Conservation (phyloP, 1,284 basidiomycete genomes). For the Gomphus bonarii region DNA sequence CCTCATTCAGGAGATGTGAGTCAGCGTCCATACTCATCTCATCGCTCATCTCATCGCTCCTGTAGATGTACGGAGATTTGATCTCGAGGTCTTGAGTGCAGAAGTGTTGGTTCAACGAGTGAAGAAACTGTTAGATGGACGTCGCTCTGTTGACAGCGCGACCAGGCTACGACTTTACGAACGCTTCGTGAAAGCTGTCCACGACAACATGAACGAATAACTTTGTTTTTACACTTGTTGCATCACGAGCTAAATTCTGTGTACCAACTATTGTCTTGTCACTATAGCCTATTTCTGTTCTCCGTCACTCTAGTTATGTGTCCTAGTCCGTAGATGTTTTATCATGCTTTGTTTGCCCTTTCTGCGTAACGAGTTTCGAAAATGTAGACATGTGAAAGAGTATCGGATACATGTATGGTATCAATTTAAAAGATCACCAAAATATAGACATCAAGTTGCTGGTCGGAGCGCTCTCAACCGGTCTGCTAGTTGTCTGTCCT, state of each 20-base stretch:
- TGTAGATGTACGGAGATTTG: slow-evolving; percentile 7
- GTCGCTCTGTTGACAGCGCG: background rate
- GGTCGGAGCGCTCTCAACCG: slow-evolving; percentile 74
- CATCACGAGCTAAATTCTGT: background rate
- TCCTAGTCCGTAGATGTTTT: background rate
- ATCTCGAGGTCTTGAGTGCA: slow-evolving; percentile 4
- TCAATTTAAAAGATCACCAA: background rate
- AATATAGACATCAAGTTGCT: slow-evolving; percentile 36
- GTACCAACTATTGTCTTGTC: background rate
- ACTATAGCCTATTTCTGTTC: slow-evolving; percentile 1
- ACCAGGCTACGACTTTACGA: slow-evolving; percentile 3
- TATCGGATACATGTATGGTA: slow-evolving; percentile 3
- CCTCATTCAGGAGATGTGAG: slow-evolving; percentile 8
- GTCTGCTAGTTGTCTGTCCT: slow-evolving; percentile 75
- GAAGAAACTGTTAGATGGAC: slow-evolving; percentile 8
- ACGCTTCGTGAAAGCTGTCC: slow-evolving; percentile 6
- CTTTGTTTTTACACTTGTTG: background rate
- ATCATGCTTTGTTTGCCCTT: background rate
- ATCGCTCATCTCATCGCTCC: background rate
- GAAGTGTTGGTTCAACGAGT: slow-evolving; percentile 9
- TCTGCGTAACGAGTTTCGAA: background rate
- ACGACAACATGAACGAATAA: slow-evolving; percentile 3
- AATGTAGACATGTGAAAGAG: background rate
- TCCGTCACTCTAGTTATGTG: background rate
- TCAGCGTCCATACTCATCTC: background rate